Percentiles rank a stretch among this genome's conserved stretches.
Evolutionary conservation across 257 asterid genomes (phyloP).

Genomic region (Nicotiana tabacum): DNA sequence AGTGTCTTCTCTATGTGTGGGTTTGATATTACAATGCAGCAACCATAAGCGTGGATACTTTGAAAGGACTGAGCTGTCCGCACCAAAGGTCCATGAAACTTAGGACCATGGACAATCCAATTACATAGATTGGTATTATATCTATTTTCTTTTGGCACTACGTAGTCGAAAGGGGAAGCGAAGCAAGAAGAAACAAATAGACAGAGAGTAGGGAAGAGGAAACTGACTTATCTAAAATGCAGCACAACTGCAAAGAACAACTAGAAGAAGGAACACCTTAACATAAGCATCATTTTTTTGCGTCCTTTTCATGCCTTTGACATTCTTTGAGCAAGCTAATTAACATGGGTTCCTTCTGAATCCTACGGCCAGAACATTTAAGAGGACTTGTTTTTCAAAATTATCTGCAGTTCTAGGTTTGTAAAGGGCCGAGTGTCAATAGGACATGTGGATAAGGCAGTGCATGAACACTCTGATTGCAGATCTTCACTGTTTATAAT

Average conservation of each 20-base stretch:
- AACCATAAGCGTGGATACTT: background rate
- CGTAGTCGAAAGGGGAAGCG: background rate
- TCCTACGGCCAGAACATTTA: background rate
- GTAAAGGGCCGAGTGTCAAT: background rate
- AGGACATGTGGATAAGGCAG: background rate
- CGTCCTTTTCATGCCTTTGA: background rate
- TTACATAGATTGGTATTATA: background rate
- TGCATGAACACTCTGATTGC: background rate
- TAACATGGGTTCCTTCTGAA: background rate
- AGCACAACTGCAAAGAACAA: background rate
- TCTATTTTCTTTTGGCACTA: background rate
- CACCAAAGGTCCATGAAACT: background rate
- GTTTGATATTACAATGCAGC: background rate
- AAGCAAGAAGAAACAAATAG: background rate
- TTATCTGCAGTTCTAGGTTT: background rate
- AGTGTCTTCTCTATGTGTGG: background rate
- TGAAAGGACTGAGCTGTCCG: background rate
- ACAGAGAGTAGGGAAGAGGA: background rate
- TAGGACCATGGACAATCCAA: background rate
- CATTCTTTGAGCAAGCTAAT: constrained; percentile 1
- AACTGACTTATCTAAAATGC: background rate
- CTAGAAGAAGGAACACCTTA: background rate
- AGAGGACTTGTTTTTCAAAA: background rate
- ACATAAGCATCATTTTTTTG: background rate
- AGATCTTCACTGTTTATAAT: background rate